Conservation (phyloP, 1,284 basidiomycete species). For the Bjerkandera adusta region DNA sequence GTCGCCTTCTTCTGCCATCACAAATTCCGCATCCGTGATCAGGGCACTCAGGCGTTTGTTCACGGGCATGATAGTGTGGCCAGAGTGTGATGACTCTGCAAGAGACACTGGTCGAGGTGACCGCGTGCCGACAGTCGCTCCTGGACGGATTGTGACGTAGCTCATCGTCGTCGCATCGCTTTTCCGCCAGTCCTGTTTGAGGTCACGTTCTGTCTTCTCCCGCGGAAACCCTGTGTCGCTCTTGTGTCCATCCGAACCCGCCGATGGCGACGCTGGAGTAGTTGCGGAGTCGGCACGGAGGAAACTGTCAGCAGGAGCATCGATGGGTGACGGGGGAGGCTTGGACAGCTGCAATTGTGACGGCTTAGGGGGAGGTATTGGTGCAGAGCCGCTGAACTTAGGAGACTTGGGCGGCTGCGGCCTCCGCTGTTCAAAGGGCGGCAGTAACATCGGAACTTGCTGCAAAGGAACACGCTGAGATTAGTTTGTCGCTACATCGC, state of each 20-base stretch:
- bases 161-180: constrained; percentile 71
- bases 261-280: constrained; percentile 18
- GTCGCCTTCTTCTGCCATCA: constrained; percentile 34
- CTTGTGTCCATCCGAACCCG: no score
- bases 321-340: constrained; percentile 6
- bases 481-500: no score
- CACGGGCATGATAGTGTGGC: constrained; percentile 60
- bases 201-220: constrained; percentile 32
- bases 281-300: constrained; percentile 18
- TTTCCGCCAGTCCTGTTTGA: constrained; percentile 67
- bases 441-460: no score
- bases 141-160: constrained; percentile 64
- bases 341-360: constrained; percentile 10
- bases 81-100: constrained; percentile 71
- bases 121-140: constrained; percentile 41
- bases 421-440: no score
- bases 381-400: constrained; percentile 19
- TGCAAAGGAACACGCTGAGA: no score
- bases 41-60: constrained; percentile 67
- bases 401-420: constrained; percentile 18
- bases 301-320: constrained; percentile 10
- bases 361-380: constrained; percentile 36
- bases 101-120: constrained; percentile 70
- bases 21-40: constrained; percentile 61
- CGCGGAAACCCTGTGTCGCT: no score